phyloP scores from a whole-genome alignment of 805 yeast species.

The Ogataea kodamae region DNA sequence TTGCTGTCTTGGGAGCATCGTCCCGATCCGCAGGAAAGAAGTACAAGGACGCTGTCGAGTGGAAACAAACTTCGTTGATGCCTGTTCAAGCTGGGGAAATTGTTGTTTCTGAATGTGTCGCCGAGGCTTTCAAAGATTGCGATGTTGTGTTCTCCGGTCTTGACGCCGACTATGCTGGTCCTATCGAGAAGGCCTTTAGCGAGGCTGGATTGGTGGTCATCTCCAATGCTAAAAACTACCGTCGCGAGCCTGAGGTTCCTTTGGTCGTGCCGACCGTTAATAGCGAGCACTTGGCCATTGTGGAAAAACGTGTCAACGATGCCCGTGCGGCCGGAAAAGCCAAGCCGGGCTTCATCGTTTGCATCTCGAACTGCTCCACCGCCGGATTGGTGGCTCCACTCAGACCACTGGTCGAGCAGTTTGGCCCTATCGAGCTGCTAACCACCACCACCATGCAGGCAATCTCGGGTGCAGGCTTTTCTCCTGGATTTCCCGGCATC shows the following conservation, averaged over 20 bases:
- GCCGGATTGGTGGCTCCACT: constrained; percentile 97
- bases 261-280: constrained; percentile 93
- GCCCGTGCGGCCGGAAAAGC: constrained; percentile 53
- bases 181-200: constrained; percentile 80
- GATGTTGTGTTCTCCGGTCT: constrained; percentile 93
- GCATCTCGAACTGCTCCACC: constrained; percentile 97
- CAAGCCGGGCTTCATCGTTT: constrained; percentile 80
- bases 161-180: constrained; percentile 91
- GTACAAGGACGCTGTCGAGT: constrained; percentile 79
- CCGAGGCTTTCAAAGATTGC: constrained; percentile 78
- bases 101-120: constrained; percentile 72
- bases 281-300: constrained; percentile 79
- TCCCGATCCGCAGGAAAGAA: constrained; percentile 88
- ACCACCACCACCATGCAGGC: constrained; percentile 95
- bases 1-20: constrained; percentile 87
- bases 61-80: constrained; percentile 88
- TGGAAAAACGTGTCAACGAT: constrained; percentile 52
- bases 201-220: constrained; percentile 80
- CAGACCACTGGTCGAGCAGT: constrained; percentile 84
- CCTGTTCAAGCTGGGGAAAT: constrained; percentile 66
- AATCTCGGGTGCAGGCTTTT: constrained; percentile 96
- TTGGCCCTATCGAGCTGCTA: constrained; percentile 85
- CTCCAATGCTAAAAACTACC: constrained; percentile 94
- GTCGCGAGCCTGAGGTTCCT: constrained; percentile 85
- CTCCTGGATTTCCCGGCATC: constrained; percentile 96